Percentiles rank a stretch among this genome's conserved stretches.
Conservation (phyloP, 805 yeast species). For the Cephaloascus fragrans region DNA sequence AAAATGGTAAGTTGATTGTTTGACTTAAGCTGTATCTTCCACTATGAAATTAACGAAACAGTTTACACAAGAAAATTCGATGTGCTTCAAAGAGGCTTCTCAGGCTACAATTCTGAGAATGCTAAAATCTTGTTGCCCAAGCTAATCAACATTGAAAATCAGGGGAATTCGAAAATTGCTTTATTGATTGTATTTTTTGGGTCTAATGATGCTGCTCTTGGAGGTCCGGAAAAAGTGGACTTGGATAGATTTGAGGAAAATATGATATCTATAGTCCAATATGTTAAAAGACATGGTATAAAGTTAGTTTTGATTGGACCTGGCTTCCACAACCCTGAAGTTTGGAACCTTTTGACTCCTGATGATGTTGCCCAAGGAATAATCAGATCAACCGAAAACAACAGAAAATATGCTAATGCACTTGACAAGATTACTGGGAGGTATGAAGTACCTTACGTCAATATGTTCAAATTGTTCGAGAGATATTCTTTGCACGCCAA, state of each 20-base stretch:
- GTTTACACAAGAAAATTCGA: constrained; percentile 56
- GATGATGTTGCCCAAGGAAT: constrained; percentile 28
- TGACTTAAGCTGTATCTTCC: neutral
- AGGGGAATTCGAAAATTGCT: constrained; percentile 15
- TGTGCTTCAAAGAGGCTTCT: constrained; percentile 62
- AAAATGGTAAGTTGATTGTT: constrained; percentile 8
- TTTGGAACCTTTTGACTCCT: constrained; percentile 23
- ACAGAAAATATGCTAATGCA: constrained; percentile 41
- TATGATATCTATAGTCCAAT: constrained; percentile 27
- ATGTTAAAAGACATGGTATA: constrained; percentile 30
- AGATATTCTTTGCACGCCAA: constrained; percentile 18
- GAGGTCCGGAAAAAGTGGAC: constrained; percentile 39
- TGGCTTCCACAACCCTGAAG: constrained; percentile 37
- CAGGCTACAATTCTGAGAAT: constrained; percentile 68
- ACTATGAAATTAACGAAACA: neutral
- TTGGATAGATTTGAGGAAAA: constrained; percentile 40
- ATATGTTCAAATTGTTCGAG: constrained; percentile 37
- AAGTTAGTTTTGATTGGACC: constrained; percentile 56
- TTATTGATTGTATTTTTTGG: constrained; percentile 65
- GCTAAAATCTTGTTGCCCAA: constrained; percentile 29
- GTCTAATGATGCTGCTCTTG: constrained; percentile 59
- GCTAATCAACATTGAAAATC: constrained; percentile 33
- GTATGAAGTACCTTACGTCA: constrained; percentile 46
- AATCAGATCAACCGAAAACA: constrained; percentile 34
- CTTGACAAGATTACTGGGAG: constrained; percentile 33